phyloP scores from a whole-genome alignment of 345 rosid species.

The Capsella bursapastoris region DNA sequence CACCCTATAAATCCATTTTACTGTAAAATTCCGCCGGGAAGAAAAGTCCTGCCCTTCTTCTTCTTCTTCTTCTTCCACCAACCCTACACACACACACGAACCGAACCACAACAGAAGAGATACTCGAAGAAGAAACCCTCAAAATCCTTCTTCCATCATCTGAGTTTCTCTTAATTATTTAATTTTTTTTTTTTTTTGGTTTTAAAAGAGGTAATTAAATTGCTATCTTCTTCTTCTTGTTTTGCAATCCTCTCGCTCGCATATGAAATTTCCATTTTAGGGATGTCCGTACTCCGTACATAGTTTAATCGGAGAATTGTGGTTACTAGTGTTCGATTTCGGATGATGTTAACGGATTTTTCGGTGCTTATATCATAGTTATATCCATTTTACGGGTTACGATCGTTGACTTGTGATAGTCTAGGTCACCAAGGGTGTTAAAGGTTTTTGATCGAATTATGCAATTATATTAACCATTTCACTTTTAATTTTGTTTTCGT shows the following conservation, averaged over 20 bases:
- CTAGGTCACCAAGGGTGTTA: conserved; percentile 23
- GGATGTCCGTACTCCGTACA: conserved; percentile 3
- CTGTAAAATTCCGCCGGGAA: conserved; percentile 50
- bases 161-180: background rate
- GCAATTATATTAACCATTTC: background rate
- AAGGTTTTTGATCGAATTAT: conserved; percentile 6
- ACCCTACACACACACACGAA: conserved; percentile 25
- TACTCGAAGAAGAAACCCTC: background rate
- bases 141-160: conserved; percentile 7
- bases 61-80: conserved; percentile 22
- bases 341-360: background rate
- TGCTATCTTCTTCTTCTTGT: conserved; percentile 9
- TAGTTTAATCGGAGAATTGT: background rate
- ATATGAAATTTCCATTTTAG: background rate
- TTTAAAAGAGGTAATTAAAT: conserved; percentile 17
- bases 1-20: conserved; percentile 24
- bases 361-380: conserved; percentile 2
- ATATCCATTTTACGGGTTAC: conserved; percentile 30
- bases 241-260: background rate
- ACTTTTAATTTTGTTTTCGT: background rate
- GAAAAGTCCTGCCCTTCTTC: conserved; percentile 26
- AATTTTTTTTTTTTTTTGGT: background rate
- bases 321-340: background rate
- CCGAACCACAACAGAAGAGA: too few species aligned
- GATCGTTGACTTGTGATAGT: conserved; percentile 43